Conservation (phyloP, 1,284 basidiomycete genomes). For the Tranzscheliella williamsii region DNA sequence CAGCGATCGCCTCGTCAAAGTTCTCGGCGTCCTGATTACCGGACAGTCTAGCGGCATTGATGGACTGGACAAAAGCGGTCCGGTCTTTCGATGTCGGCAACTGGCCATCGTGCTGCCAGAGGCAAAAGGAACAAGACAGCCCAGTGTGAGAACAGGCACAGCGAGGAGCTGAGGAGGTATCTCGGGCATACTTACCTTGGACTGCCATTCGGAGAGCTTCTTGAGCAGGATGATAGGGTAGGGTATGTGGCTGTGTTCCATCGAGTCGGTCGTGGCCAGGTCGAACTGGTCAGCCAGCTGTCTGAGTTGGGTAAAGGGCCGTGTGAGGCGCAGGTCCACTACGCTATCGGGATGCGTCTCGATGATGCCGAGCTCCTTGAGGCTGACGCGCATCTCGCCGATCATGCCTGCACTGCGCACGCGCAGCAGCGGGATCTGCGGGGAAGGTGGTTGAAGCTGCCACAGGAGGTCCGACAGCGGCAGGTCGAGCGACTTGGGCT, state of each 20-base stretch:
- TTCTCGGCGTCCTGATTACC: conserved; percentile 87
- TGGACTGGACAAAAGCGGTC: conserved; percentile 73
- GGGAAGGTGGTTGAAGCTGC: conserved; percentile 27
- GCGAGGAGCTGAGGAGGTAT: too few species aligned
- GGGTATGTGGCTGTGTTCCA: conserved; percentile 52
- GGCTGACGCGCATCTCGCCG: conserved; percentile 44
- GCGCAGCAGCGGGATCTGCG: conserved; percentile 46
- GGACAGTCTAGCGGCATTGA: conserved; percentile 67
- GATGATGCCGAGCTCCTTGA: conserved; percentile 66
- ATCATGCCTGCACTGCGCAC: conserved; percentile 49
- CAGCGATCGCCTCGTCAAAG: conserved; percentile 69
- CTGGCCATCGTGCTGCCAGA: conserved; percentile 7
- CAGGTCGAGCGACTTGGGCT: conserved; percentile 40
- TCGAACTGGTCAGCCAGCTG: conserved; percentile 34
- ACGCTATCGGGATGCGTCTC: conserved; percentile 85
- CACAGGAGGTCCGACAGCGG: conserved; percentile 45
- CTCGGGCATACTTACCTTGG: conserved; percentile 65
- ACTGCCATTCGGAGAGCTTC: conserved; percentile 79
- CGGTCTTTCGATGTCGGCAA: conserved; percentile 72
- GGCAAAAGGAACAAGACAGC: too few species aligned
- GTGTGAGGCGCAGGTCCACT: conserved; percentile 74
- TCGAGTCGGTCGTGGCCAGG: conserved; percentile 40
- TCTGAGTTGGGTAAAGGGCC: conserved; percentile 73
- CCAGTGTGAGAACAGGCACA: too few species aligned
- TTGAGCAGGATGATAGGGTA: conserved; percentile 66